Evolutionary conservation across 805 yeast species (phyloP).

Genomic region (Yarrowia hollandica): DNA sequence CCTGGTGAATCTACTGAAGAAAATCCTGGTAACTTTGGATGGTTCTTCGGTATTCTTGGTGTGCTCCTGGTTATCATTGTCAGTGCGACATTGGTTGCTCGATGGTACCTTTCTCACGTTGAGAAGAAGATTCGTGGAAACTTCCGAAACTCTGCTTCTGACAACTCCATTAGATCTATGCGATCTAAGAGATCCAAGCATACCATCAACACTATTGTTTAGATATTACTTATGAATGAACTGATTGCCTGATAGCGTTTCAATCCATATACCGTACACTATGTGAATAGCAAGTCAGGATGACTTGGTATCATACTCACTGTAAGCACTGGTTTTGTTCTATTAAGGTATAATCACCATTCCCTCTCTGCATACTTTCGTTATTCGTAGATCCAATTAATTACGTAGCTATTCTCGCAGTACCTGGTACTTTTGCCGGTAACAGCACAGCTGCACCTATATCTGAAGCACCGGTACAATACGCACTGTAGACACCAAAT

Average conservation of each 20-base stretch:
- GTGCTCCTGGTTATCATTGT: constrained; percentile 48
- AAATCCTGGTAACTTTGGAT: constrained; percentile 44
- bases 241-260: no score
- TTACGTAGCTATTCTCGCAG: no score
- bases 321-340: no score
- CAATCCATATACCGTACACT: not conserved
- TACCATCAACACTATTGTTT: constrained; percentile 22
- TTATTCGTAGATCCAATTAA: no score
- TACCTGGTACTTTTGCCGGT: no score
- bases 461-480: no score
- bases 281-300: no score
- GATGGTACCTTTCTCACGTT: constrained; percentile 17
- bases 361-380: no score
- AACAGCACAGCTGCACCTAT: no score
- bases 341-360: no score
- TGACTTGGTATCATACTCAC: no score
- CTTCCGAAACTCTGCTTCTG: constrained; percentile 15
- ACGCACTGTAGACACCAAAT: no score
- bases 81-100: not conserved
- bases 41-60: constrained; percentile 73
- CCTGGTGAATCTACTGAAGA: constrained; percentile 58
- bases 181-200: constrained; percentile 28
- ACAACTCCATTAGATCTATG: constrained; percentile 28
- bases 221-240: not conserved
- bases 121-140: constrained; percentile 24